A percentile compares a stretch with the other conserved stretches of the same genome.
These are phyloP conservation scores for Erythrobasidium yunnanense DNA, from an alignment of 768 basidiomycete genomes.

Conservation along the genomic window DNA sequence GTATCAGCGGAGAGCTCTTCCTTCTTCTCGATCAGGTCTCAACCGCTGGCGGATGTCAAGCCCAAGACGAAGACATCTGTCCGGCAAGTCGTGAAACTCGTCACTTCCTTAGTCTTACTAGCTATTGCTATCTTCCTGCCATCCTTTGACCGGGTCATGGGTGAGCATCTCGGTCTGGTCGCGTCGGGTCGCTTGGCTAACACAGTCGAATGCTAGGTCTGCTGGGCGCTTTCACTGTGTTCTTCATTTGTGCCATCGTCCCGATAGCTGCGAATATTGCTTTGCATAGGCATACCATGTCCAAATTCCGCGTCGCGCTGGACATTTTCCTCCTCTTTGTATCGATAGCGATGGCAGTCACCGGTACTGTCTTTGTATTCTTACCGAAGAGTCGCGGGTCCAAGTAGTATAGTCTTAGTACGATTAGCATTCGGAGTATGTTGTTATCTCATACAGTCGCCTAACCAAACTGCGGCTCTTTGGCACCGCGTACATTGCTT, in stretches of 20 bases:
- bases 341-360: conserved; percentile 2
- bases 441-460: too few relatives aligned
- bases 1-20: not conserved
- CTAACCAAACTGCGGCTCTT: too few relatives aligned
- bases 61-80: not conserved
- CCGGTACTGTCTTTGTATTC: conserved; percentile 19
- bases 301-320: not conserved
- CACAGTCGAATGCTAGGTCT: not conserved
- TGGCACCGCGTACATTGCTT: too few relatives aligned
- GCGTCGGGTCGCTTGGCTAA: not conserved
- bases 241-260: conserved; percentile 61
- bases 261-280: conserved; percentile 63
- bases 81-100: conserved; percentile 16
- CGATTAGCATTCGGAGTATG: not conserved
- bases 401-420: not conserved
- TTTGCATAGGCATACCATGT: conserved; percentile 45
- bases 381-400: not conserved
- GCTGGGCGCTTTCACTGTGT: conserved; percentile 74
- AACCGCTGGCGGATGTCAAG: conserved; percentile 6
- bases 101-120: conserved; percentile 13
- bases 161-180: not conserved
- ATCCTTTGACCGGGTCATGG: conserved; percentile 31
- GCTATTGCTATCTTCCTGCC: conserved; percentile 31
- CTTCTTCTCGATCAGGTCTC: not conserved
- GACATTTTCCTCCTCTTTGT: conserved; percentile 14